Conservation (phyloP, 495 filamentous ascomycete species). For the Chaetomium cochliodes region DNA sequence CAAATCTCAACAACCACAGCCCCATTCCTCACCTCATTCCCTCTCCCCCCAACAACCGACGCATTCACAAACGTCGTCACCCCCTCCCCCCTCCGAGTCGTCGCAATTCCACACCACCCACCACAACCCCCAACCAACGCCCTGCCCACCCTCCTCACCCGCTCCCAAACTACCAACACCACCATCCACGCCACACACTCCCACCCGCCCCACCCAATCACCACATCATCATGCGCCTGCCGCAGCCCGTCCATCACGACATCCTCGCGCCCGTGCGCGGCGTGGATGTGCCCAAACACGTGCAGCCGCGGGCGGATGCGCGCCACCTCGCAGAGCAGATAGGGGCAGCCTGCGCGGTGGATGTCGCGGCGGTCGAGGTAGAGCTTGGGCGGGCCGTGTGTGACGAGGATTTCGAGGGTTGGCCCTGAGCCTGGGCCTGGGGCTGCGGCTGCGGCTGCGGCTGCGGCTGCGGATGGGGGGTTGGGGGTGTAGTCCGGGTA, state of each 20-base stretch:
- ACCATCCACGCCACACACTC: background rate
- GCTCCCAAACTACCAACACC: constrained; percentile 3
- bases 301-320: constrained; percentile 15
- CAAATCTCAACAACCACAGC: constrained; percentile 4
- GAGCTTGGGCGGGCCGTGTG: constrained; percentile 10
- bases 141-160: background rate
- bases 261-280: constrained; percentile 2
- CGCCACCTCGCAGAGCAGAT: background rate
- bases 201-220: constrained; percentile 16
- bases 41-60: background rate
- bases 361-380: constrained; percentile 16
- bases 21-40: constrained; percentile 4
- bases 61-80: constrained; percentile 13
- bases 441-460: no score
- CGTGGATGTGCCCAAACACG: constrained; percentile 18
- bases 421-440: background rate
- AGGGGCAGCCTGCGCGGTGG: constrained; percentile 14
- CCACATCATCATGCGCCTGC: constrained; percentile 12
- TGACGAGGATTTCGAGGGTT: background rate
- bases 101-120: background rate
- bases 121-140: background rate
- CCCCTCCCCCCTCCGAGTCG: background rate
- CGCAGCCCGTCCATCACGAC: constrained; percentile 8
- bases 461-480: background rate
- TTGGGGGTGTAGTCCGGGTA: background rate